These are phyloP conservation scores for Globisporangium solare DNA, from an alignment of 352 stramenopile species.

Conservation along the genomic window DNA sequence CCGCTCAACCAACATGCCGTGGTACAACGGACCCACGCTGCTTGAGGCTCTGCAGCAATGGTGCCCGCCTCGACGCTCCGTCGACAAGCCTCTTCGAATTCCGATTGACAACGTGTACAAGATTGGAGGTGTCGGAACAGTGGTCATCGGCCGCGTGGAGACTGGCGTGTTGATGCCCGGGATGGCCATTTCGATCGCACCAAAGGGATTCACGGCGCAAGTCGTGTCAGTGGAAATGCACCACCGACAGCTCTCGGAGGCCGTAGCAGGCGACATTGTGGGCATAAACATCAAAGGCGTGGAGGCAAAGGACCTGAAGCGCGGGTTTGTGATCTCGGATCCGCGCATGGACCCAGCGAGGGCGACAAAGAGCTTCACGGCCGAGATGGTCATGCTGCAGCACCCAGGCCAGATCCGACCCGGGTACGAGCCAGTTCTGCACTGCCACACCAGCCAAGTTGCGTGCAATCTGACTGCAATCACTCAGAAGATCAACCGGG, in stretches of 20 bases:
- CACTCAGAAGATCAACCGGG: constrained; percentile 95
- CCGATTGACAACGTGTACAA: constrained; percentile 97
- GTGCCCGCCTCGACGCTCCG: constrained; percentile 87
- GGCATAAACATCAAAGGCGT: constrained; percentile 98
- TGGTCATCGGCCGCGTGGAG: constrained; percentile 96
- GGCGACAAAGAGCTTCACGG: constrained; percentile 85
- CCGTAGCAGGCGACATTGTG: constrained; percentile 93
- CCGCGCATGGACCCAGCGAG: constrained; percentile 90
- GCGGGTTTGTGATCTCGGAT: constrained; percentile 94
- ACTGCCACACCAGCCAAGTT: constrained; percentile 97
- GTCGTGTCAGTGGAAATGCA: constrained; percentile 97
- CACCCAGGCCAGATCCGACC: constrained; percentile 90
- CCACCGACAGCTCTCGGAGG: constrained; percentile 91
- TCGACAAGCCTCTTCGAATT: constrained; percentile 95
- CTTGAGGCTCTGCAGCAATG: constrained; percentile 92
- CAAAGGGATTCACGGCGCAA: constrained; percentile 86
- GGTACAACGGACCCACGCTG: constrained; percentile 93
- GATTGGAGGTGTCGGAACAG: constrained; percentile 96
- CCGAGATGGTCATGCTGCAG: constrained; percentile 97
- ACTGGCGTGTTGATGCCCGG: constrained; percentile 94
- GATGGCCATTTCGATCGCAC: constrained; percentile 91
- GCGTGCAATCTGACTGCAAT: constrained; percentile 95
- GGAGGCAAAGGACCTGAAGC: constrained; percentile 90
- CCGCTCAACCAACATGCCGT: constrained; percentile 93
- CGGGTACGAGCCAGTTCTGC: constrained; percentile 94